These are phyloP conservation scores for Colletotrichum falcatum DNA, from an alignment of 2,329 filamentous ascomycete species.

Conservation along the genomic window DNA sequence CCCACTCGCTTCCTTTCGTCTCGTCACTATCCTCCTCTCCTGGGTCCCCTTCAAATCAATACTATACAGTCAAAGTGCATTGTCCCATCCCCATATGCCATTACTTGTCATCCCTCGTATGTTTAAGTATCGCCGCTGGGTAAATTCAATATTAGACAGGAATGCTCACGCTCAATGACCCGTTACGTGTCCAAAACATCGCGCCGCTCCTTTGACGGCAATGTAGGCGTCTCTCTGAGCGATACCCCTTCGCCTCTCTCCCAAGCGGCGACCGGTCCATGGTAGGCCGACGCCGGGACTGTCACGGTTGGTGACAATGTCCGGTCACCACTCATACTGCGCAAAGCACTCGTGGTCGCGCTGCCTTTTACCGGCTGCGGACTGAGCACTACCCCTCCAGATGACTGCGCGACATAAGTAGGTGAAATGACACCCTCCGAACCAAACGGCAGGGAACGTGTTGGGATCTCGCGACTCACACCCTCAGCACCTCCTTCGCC, in stretches of 20 bases:
- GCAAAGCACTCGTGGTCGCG: conserved; percentile 51
- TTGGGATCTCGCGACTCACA: conserved; percentile 59
- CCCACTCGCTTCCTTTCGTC: no score
- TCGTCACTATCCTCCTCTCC: no score
- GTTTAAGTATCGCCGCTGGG: conserved; percentile 22
- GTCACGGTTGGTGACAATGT: conserved; percentile 35
- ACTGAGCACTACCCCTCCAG: conserved; percentile 50
- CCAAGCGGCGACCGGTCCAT: conserved; percentile 62
- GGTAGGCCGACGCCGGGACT: conserved; percentile 60
- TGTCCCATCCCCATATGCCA: background rate
- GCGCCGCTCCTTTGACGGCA: conserved; percentile 55
- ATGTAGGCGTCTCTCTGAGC: conserved; percentile 51
- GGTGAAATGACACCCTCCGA: conserved; percentile 61
- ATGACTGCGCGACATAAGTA: conserved; percentile 57
- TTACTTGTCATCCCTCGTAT: conserved; percentile 2
- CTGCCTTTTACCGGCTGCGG: conserved; percentile 58
- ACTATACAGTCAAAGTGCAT: conserved; percentile 15
- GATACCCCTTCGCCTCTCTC: conserved; percentile 62
- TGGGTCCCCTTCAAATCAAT: background rate
- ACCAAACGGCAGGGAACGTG: conserved; percentile 64
- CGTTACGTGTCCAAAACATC: conserved; percentile 55
- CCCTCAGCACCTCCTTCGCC: conserved; percentile 46
- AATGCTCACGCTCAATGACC: conserved; percentile 21
- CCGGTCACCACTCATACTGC: conserved; percentile 46
- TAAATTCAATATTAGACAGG: conserved; percentile 30